These are phyloP conservation scores for Tanacetum coccineum DNA, from an alignment of 129 eudicot species.

Conservation along the genomic window DNA sequence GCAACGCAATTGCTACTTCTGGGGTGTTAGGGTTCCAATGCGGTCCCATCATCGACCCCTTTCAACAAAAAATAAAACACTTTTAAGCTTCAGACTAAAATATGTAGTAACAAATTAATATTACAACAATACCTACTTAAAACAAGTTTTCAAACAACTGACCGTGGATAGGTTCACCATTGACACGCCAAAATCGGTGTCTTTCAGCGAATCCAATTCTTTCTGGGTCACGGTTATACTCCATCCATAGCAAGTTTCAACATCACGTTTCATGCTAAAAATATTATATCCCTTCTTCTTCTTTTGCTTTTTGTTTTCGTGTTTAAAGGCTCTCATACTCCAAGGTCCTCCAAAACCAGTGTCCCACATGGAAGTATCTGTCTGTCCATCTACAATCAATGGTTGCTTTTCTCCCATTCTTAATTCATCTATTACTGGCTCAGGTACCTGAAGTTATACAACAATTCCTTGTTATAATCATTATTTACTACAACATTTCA, in stretches of 20 bases:
- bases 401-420: conserved; percentile 39
- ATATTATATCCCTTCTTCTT: conserved; percentile 36
- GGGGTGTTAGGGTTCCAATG: conserved; percentile 63
- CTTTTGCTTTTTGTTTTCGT: conserved; percentile 30
- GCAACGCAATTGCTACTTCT: conserved; percentile 53
- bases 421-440: conserved; percentile 60
- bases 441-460: conserved; percentile 42
- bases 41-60: conserved; percentile 94
- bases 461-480: neutral
- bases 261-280: conserved; percentile 40
- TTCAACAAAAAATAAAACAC: neutral
- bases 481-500: too few relatives aligned
- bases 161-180: conserved; percentile 77
- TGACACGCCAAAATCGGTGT: conserved; percentile 53
- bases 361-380: conserved; percentile 35
- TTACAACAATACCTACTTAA: neutral
- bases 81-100: neutral
- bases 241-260: conserved; percentile 67
- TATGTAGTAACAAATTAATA: neutral
- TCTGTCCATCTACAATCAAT: conserved; percentile 44
- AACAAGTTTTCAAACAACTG: conserved; percentile 10
- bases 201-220: conserved; percentile 37
- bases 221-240: conserved; percentile 45
- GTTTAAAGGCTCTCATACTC: conserved; percentile 31
- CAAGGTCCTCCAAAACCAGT: conserved; percentile 18